Conservation (phyloP, 2,329 filamentous ascomycete genomes). For the Aaosphaeria pasadenensis region DNA sequence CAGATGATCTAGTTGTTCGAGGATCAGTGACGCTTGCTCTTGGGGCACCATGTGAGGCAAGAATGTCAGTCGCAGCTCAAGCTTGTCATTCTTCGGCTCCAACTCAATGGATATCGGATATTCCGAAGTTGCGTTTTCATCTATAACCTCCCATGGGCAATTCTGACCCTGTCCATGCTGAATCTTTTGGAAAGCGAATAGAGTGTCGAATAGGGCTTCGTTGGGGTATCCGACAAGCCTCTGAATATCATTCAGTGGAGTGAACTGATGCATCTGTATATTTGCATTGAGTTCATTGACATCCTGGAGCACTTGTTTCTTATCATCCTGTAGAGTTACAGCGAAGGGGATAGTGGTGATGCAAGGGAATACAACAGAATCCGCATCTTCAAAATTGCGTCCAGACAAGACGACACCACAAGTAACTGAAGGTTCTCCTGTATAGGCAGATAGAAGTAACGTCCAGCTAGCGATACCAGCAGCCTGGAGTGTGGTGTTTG, state of each 20-base stretch:
- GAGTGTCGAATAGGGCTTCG: slow-evolving; percentile 72
- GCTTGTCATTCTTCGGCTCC: slow-evolving; percentile 52
- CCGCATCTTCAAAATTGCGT: slow-evolving; percentile 59
- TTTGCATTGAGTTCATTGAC: slow-evolving; percentile 66
- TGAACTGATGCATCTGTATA: slow-evolving; percentile 68
- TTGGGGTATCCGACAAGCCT: slow-evolving; percentile 65
- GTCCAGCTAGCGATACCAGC: slow-evolving; percentile 77
- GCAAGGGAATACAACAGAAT: slow-evolving; percentile 68
- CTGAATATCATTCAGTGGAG: slow-evolving; percentile 69
- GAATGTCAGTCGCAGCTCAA: slow-evolving; percentile 67
- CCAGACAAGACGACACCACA: slow-evolving; percentile 83
- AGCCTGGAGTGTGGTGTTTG: slow-evolving; percentile 72
- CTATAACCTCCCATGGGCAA: slow-evolving; percentile 57
- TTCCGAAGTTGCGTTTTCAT: slow-evolving; percentile 69
- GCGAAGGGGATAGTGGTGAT: slow-evolving; percentile 77
- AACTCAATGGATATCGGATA: slow-evolving; percentile 81
- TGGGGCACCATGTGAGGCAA: slow-evolving; percentile 62
- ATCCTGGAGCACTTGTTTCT: slow-evolving; percentile 55
- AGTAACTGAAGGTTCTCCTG: slow-evolving; percentile 69
- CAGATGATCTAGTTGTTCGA: slow-evolving; percentile 69
- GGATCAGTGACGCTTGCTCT: slow-evolving; percentile 64
- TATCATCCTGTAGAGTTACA: slow-evolving; percentile 54
- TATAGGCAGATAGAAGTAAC: slow-evolving; percentile 69
- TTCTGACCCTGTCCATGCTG: slow-evolving; percentile 13
- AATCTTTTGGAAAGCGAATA: slow-evolving; percentile 77